Base-by-base conservation (phyloP, 2,329 filamentous ascomycete genomes). In the Fusarium sp. region DNA sequence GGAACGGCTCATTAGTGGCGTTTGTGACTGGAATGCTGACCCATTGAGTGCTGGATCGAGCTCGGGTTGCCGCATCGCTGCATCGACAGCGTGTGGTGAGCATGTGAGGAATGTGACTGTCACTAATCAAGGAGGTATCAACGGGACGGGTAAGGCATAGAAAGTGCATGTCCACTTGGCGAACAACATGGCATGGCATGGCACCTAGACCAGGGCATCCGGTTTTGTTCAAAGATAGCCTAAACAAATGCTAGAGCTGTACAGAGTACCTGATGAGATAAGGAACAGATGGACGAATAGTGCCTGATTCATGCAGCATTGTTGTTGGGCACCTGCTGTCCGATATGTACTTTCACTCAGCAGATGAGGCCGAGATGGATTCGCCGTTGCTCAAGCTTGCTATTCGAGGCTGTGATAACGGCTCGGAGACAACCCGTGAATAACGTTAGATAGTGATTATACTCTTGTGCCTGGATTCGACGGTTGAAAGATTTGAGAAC, bases 51-150 rank as follows among this genome's bases (percentile, higher is more conserved):
- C 62, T 61, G 43, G 48, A 56, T 69, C 46, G 56, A 62, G 28
- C 10, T 28, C 26, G 26, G 26, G 26, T 28, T 28, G 26, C 26
- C 26, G 47, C 30, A 50, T 55, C 45, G 47, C 47, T 58, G 24
- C 34, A 48, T 66, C 45, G 47, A 52, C 62, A 61, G 55, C 48
- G 53, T 15, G 15, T 17, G 32, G 32, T n/a, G 17, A n/a, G 32
- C 32, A 4, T 54, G 43, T 26, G 20, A 47, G 70, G 70, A 72
- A 72, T 72, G 70, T 68, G 70, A 71, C 56, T 51, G 57, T 65
- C 57, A 40, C 65, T 68, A 67, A 70, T 49, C 65, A 53, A 66
- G 56, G 65, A 66, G 68, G 65, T 56, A 66, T 56, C 44, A 52
- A 47, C 62, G 45, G 56, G 65, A 65, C 65, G 64, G 60, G 65